Base-by-base conservation (phyloP, 768 basidiomycete species). In the Naganishia kalamii region DNA sequence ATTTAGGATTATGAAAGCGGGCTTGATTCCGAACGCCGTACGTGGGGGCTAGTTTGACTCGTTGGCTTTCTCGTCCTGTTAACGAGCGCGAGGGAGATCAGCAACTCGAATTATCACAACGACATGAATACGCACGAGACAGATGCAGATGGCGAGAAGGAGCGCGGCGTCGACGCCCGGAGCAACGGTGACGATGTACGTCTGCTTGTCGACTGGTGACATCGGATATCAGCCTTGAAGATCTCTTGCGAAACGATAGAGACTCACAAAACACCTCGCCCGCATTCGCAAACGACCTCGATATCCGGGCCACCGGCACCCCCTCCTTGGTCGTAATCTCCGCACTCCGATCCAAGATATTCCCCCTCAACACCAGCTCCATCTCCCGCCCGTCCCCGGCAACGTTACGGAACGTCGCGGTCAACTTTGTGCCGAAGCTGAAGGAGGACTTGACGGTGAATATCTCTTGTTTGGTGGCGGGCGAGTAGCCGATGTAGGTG, bases 91-190 rank as follows among this genome's bases (percentile, higher is more conserved):
- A 5, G n/a, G 50, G 12, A 25, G 19, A 50, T 11, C 49, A 51
- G 49, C 49, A 52, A 12, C 6, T 29, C 19, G 6, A 3, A 21
- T 17, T 5, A 17, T 5, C 27, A 32, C 10, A 54, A 4, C 4
- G 30, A 15, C 15, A 17, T 1, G n/a, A 23, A 41, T 17, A 63
- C 62, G 33, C 40, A 63, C 76, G 63, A 78, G 71, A 60, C 75
- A 77, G 54, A 78, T 74, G 50, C 73, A 74, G 50, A 77, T 70
- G 1, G 74, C 78, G 23, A 75, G 71, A 17, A 77, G 74, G 12
- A 78, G 69, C 1, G 74, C 68, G 17, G 77, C 67, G 54, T 77
- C 76, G 2, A 78, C 76, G 2, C 73, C 72, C 1, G 75, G 73
- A 7, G 76, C 76, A 54, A 77, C 70, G 19, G 71, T 75, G n/a